Percentiles rank a stretch among this genome's conserved stretches.
Conservation (phyloP, 1,139 yeast genomes). For the Yamadazyma siamensis region DNA sequence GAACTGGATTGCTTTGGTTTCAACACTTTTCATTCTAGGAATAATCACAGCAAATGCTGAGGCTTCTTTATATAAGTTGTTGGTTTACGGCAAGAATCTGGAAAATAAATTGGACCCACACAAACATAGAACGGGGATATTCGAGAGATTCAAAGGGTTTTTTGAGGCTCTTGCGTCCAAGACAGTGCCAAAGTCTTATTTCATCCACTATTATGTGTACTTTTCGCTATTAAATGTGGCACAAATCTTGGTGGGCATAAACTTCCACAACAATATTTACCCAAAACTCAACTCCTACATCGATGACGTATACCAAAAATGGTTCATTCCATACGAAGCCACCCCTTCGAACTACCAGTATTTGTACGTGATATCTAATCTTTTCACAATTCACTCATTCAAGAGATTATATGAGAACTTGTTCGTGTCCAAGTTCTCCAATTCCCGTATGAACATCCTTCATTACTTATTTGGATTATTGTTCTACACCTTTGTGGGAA, state of each 20-base stretch:
- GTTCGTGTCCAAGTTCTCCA: constrained; percentile 42
- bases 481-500: constrained; percentile 50
- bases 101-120: constrained; percentile 2
- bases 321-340: constrained; percentile 7
- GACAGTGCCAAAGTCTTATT: constrained; percentile 50
- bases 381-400: constrained; percentile 51
- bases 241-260: constrained; percentile 8
- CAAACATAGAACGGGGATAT: background rate
- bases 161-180: constrained; percentile 8
- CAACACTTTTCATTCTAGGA: constrained; percentile 6
- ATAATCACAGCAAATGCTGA: constrained; percentile 11
- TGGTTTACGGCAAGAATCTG: constrained; percentile 14
- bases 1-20: constrained; percentile 10
- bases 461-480: constrained; percentile 75
- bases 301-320: constrained; percentile 5
- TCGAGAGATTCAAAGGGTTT: background rate
- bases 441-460: constrained; percentile 64
- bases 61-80: constrained; percentile 7
- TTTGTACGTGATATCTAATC: constrained; percentile 13
- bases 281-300: constrained; percentile 8
- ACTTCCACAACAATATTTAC: constrained; percentile 6
- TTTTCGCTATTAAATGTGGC: constrained; percentile 17
- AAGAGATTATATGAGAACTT: constrained; percentile 65
- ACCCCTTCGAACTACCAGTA: constrained; percentile 13
- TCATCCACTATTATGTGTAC: constrained; percentile 44